Evolutionary conservation across 257 asterid species (phyloP), one percentile per base, ranked within the genome.

Genomic region (Ocimum tenuiflorum): DNA sequence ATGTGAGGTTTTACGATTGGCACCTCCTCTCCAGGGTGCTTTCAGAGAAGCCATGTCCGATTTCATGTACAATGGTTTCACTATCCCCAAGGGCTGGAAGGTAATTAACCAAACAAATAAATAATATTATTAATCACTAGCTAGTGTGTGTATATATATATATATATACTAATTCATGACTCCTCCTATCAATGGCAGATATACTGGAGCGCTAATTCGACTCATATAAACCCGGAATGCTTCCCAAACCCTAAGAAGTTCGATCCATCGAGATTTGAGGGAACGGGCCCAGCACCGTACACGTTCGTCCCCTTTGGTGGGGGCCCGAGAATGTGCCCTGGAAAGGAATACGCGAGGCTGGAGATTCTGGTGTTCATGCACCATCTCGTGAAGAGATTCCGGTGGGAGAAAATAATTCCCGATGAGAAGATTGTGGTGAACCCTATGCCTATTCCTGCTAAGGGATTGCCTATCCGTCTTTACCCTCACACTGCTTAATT

Each of bases 51-150:
- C 83, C 46, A 67, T 80, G 4, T 0, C 81, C 0, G 83, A 77
- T 75, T 82, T 82, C 67, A 76, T 69, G 71, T 80, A 10, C 78
- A 82, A 75, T 36, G 88, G 88, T 0, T 82, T 80, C 81, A 64
- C 77, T 0, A 80, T 82, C 58, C 88, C 88, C 0, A 82, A 82
- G 75, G 88, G 88, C 36, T 80, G 88, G 88, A 82, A 82, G 88
- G 85, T 41, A 41, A 39, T 9, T 39, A 9, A 39, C 2, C 0
- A 1, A 6, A 38, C 7, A n/a, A n/a, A n/a, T n/a, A n/a, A n/a
- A n/a, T n/a, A n/a, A n/a, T n/a, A n/a, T n/a, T n/a, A n/a, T n/a
- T n/a, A n/a, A n/a, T n/a, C n/a, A n/a, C n/a, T n/a, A n/a, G n/a
- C n/a, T n/a, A n/a, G n/a, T n/a, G n/a, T n/a, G n/a, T n/a, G n/a